Conservation (phyloP, 140 eudicot genomes). For the Stevia rebaudiana region DNA sequence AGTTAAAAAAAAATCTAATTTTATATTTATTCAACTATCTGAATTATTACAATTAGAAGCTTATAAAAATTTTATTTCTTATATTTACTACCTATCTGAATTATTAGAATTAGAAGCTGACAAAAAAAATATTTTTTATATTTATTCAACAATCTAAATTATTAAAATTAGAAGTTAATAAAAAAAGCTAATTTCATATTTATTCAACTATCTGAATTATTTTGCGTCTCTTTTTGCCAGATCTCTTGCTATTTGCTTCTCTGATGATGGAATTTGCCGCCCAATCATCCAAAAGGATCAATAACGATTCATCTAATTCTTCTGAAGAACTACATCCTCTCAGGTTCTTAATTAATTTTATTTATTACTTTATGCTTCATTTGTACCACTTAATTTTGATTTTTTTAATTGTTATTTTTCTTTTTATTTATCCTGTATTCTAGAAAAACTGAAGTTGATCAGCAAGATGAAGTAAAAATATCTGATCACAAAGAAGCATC, state of each 20-base stretch:
- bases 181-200: too few relatives aligned
- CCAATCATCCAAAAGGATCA: slow-evolving; percentile 78
- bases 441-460: slow-evolving; percentile 58
- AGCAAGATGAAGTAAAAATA: slow-evolving; percentile 33
- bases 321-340: slow-evolving; percentile 61
- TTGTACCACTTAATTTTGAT: background rate
- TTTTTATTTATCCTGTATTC: slow-evolving; percentile 19
- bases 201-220: too few relatives aligned
- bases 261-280: slow-evolving; percentile 93
- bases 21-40: too few relatives aligned
- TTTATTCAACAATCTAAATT: too few relatives aligned
- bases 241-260: slow-evolving; percentile 81
- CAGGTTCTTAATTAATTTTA: slow-evolving; percentile 33
- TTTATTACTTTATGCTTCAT: slow-evolving; percentile 8
- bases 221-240: slow-evolving; percentile 31
- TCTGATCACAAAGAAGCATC: slow-evolving; percentile 40
- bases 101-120: too few relatives aligned
- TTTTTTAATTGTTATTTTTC: background rate
- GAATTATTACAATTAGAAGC: too few relatives aligned
- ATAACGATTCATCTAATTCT: slow-evolving; percentile 35
- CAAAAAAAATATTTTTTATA: too few relatives aligned
- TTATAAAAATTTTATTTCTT: slow-evolving; percentile 7
- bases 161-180: too few relatives aligned
- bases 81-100: too few relatives aligned
- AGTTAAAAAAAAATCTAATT: too few relatives aligned